Evolutionary conservation across 331 rosid species (phyloP).

Genomic region (Ulmus americana): DNA sequence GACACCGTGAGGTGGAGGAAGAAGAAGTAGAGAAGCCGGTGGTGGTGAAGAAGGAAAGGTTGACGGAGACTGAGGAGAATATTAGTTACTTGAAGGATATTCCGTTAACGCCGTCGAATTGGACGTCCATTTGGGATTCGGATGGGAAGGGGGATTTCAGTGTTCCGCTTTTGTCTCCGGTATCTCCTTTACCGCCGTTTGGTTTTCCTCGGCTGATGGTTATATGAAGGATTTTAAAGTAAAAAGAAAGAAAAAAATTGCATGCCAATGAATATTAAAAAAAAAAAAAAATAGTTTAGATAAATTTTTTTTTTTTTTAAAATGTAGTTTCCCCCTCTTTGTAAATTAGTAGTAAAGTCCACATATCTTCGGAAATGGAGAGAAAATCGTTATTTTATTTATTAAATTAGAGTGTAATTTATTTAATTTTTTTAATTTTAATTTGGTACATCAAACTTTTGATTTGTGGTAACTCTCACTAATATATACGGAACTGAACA

Average conservation of each 20-base stretch:
- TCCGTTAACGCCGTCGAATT: slow-evolving; percentile 78
- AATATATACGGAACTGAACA: too few relatives aligned
- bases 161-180: slow-evolving; percentile 71
- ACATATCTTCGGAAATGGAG: too few relatives aligned
- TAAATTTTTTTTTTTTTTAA: too few relatives aligned
- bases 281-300: too few relatives aligned
- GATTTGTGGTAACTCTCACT: too few relatives aligned
- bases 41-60: slow-evolving; percentile 49
- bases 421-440: not conserved
- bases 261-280: too few relatives aligned
- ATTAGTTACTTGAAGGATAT: slow-evolving; percentile 28
- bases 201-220: slow-evolving; percentile 56
- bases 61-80: slow-evolving; percentile 23
- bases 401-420: not conserved
- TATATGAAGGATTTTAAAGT: too few relatives aligned
- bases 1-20: slow-evolving; percentile 36
- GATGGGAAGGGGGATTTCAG: slow-evolving; percentile 41
- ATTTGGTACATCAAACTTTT: too few relatives aligned
- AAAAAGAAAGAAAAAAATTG: too few relatives aligned
- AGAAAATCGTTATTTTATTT: not conserved
- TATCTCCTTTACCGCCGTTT: slow-evolving; percentile 54
- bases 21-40: slow-evolving; percentile 22
- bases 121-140: slow-evolving; percentile 52
- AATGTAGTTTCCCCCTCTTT: slow-evolving; percentile 30
- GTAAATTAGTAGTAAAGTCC: too few relatives aligned